These are phyloP conservation scores for Flammula alnicola DNA, from an alignment of 1,284 basidiomycete genomes.

Conservation along the genomic window DNA sequence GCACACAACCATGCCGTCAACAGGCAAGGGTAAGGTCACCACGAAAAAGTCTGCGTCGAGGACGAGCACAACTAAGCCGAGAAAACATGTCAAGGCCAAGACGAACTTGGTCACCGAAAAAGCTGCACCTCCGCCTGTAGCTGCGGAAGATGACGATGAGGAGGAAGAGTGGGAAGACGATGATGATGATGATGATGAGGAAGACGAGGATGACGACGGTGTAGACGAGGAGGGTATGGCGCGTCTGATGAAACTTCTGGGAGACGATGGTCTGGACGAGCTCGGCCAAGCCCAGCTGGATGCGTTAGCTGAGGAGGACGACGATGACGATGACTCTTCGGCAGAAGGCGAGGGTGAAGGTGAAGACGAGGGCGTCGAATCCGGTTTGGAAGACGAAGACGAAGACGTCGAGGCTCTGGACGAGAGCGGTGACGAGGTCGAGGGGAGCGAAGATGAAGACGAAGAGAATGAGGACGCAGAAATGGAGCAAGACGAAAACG, in stretches of 20 bases:
- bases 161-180: constrained; percentile 21
- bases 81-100: constrained; percentile 11
- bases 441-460: constrained; percentile 37
- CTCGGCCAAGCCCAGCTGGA: constrained; percentile 58
- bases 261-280: constrained; percentile 70
- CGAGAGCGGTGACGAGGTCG: constrained; percentile 36
- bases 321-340: constrained; percentile 38
- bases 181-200: constrained; percentile 40
- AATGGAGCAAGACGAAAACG: constrained; percentile 43
- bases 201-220: constrained; percentile 52
- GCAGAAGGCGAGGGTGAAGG: constrained; percentile 48
- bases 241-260: constrained; percentile 67
- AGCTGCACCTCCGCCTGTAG: constrained; percentile 1
- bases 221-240: constrained; percentile 70
- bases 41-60: background rate
- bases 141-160: constrained; percentile 20
- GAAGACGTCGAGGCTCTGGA: constrained; percentile 73
- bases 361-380: constrained; percentile 44
- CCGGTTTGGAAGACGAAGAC: constrained; percentile 41
- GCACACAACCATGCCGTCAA: background rate
- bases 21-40: background rate
- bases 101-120: background rate
- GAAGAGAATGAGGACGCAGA: constrained; percentile 48
- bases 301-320: constrained; percentile 41
- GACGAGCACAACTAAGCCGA: background rate